Conservation (phyloP, 2,329 filamentous ascomycete genomes). For the Fusarium xylarioides region DNA sequence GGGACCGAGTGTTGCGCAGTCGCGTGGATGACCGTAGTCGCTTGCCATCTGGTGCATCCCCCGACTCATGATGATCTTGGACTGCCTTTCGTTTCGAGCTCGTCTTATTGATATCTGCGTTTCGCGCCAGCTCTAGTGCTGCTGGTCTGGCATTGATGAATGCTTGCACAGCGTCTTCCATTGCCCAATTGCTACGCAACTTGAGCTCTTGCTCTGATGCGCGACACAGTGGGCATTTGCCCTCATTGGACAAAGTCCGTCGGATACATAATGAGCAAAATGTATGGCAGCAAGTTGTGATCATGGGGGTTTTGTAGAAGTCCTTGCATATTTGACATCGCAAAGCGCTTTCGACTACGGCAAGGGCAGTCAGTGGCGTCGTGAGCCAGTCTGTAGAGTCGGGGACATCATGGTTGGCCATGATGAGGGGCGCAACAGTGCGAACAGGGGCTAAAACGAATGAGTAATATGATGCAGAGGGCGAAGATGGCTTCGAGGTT, state of each 20-base stretch:
- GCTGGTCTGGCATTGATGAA: conserved; percentile 73
- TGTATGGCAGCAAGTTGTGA: conserved; percentile 93
- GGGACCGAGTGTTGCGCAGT: conserved; percentile 54
- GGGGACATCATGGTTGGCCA: conserved; percentile 58
- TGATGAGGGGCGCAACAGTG: conserved; percentile 34
- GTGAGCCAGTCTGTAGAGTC: conserved; percentile 88
- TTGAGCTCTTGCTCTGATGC: conserved; percentile 82
- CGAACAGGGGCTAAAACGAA: not conserved
- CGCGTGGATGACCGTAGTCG: conserved; percentile 62
- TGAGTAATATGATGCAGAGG: not conserved
- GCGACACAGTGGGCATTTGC: conserved; percentile 88
- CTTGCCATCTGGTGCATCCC: conserved; percentile 53
- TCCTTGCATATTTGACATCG: conserved; percentile 99
- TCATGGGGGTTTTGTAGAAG: conserved; percentile 93
- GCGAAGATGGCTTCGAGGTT: not conserved
- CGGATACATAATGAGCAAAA: conserved; percentile 98
- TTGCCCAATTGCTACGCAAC: conserved; percentile 82
- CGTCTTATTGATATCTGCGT: conserved; percentile 1
- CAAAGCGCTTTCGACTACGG: conserved; percentile 81
- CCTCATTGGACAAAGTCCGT: conserved; percentile 81
- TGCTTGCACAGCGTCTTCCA: conserved; percentile 84
- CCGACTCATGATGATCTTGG: conserved; percentile 43
- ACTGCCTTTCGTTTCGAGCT: conserved; percentile 64
- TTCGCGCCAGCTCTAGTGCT: conserved; percentile 71
- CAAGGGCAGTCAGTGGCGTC: conserved; percentile 73